Evolutionary conservation across 176 grass and related monocot species (phyloP).

Genomic region (Themeda triandra): DNA sequence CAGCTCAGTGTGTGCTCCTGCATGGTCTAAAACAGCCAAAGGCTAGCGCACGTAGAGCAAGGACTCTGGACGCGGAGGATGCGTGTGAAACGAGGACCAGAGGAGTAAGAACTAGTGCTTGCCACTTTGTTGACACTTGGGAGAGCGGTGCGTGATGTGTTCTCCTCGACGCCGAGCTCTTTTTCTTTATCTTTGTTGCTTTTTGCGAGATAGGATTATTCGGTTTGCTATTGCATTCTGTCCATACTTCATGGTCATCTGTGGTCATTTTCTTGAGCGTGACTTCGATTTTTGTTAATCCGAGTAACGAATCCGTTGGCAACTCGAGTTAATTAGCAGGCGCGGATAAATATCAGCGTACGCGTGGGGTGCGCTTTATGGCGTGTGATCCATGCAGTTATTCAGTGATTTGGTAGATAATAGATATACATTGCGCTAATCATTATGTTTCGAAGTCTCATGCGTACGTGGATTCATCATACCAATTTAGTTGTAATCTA

Average conservation of each 20-base stretch:
- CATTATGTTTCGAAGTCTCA: not conserved
- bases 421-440: not conserved
- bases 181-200: not conserved
- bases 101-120: not conserved
- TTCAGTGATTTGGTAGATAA: not conserved
- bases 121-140: slow-evolving; percentile 31
- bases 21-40: slow-evolving; percentile 17
- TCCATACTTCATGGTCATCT: slow-evolving; percentile 30
- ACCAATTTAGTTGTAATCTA: slow-evolving; percentile 5
- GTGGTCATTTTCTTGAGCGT: slow-evolving; percentile 27
- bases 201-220: slow-evolving; percentile 29
- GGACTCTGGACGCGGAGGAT: not conserved
- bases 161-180: not conserved
- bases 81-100: slow-evolving; percentile 42
- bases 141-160: slow-evolving; percentile 9
- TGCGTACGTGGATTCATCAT: not conserved
- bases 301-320: not conserved
- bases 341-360: not conserved
- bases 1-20: not conserved
- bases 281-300: not conserved
- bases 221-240: slow-evolving; percentile 18
- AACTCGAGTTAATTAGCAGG: not conserved
- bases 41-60: slow-evolving; percentile 18
- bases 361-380: not conserved
- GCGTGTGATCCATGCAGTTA: not conserved